Conservation (phyloP, 2,329 filamentous ascomycete genomes). For the Fusarium protoensiforme region DNA sequence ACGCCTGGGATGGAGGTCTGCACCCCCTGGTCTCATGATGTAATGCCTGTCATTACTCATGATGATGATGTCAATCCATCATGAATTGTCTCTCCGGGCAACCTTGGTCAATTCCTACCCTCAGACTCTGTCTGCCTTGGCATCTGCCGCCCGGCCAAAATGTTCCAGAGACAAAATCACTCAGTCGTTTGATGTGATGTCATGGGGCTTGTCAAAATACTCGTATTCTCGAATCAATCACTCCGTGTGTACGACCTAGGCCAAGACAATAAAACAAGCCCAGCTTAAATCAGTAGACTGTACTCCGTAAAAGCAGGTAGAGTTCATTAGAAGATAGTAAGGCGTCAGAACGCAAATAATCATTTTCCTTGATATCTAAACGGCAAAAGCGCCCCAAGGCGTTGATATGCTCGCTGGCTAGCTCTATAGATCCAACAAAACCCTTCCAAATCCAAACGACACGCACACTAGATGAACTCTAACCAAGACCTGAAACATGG, state of each 20-base stretch:
- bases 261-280: not conserved
- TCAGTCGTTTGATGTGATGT: not conserved
- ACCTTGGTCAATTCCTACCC: not conserved
- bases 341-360: not conserved
- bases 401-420: not conserved
- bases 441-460: not conserved
- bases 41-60: conserved; percentile 21
- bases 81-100: conserved; percentile 8
- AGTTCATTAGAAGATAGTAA: not conserved
- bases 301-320: too few species aligned
- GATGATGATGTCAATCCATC: conserved; percentile 29
- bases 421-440: not conserved
- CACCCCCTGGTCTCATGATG: conserved; percentile 30
- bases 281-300: not conserved
- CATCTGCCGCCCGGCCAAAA: not conserved
- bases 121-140: not conserved
- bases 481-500: not conserved
- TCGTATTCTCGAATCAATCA: not conserved
- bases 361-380: not conserved
- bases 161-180: not conserved
- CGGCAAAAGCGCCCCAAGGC: not conserved
- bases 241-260: not conserved
- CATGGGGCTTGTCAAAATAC: not conserved
- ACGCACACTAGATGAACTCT: not conserved
- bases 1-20: not conserved